Conservation (phyloP, 169 alveolate species). For the Eimeria praecox region DNA sequence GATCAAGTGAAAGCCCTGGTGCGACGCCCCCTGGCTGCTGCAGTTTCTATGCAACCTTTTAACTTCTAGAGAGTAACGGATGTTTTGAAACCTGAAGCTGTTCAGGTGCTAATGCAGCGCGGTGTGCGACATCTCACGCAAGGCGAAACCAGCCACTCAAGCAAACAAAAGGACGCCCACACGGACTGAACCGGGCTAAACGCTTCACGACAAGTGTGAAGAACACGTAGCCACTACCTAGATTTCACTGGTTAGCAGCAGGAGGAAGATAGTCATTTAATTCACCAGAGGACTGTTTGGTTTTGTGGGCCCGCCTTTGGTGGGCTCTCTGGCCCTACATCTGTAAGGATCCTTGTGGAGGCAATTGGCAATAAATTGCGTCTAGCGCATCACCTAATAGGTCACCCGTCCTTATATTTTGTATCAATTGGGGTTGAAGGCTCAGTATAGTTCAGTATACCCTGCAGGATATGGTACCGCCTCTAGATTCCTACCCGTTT, state of each 20-base stretch:
- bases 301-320: not conserved
- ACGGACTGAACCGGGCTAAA: not conserved
- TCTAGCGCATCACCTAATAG: not conserved
- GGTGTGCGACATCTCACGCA: not conserved
- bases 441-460: not conserved
- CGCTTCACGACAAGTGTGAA: not conserved
- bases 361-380: not conserved
- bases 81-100: not conserved
- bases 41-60: not conserved
- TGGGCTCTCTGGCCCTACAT: not conserved
- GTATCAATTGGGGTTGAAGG: not conserved
- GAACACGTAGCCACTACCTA: not conserved
- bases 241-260: not conserved
- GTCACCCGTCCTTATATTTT: not conserved
- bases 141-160: not conserved
- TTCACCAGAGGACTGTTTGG: not conserved
- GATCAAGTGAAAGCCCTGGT: not conserved
- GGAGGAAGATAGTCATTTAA: not conserved
- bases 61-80: not conserved
- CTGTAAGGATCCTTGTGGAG: not conserved
- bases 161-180: not conserved
- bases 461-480: not conserved
- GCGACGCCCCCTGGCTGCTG: not conserved
- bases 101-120: not conserved
- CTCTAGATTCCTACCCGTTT: not conserved